A percentile compares a stretch with the other conserved stretches of the same genome.
phyloP scores from a whole-genome alignment of 2,329 filamentous ascomycete species.

The Metarhizium guizhouense region DNA sequence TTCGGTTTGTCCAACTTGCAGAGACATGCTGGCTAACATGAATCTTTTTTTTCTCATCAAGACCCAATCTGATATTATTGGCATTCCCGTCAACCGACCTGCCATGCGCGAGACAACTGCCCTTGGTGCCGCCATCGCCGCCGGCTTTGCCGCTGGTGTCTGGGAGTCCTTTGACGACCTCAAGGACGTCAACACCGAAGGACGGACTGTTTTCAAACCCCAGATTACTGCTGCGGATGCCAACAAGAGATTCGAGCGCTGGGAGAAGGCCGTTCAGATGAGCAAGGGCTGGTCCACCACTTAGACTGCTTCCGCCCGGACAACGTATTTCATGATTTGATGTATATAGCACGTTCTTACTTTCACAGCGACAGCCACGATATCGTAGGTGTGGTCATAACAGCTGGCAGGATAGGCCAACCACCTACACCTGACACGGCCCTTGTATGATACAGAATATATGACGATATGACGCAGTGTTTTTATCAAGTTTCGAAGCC shows the following conservation, averaged over 20 bases:
- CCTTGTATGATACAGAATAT: background rate
- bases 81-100: slow-evolving; percentile 69
- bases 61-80: slow-evolving; percentile 73
- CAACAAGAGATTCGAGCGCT: slow-evolving; percentile 55
- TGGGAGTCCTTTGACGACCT: slow-evolving; percentile 69
- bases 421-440: background rate
- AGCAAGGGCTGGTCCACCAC: slow-evolving; percentile 57
- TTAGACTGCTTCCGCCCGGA: slow-evolving; percentile 8
- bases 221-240: slow-evolving; percentile 52
- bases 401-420: background rate
- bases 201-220: slow-evolving; percentile 60
- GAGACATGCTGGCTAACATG: background rate
- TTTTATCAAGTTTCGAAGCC: background rate
- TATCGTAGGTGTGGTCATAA: background rate
- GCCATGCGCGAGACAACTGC: slow-evolving; percentile 79
- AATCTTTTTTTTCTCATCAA: slow-evolving; percentile 14
- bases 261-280: slow-evolving; percentile 74
- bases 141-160: slow-evolving; percentile 65
- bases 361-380: background rate
- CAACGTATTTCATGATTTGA: background rate
- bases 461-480: background rate
- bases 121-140: slow-evolving; percentile 72
- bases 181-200: slow-evolving; percentile 61
- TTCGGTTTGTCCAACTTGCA: background rate
- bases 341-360: background rate